phyloP scores from a whole-genome alignment of 768 basidiomycete species.

The Leccinum boreale region DNA sequence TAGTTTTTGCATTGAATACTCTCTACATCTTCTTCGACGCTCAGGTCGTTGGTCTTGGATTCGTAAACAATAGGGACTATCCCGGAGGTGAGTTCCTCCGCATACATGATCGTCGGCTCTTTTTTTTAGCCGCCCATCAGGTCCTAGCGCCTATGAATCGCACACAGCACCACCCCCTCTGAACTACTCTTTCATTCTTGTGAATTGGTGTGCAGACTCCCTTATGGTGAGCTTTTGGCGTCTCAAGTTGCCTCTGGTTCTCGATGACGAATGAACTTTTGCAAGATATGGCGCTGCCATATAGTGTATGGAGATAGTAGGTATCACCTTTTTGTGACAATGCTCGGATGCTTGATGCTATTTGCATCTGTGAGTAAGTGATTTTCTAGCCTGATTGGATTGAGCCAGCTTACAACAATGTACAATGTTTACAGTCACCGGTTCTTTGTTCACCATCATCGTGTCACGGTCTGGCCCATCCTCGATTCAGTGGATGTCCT shows the following conservation, averaged over 20 bases:
- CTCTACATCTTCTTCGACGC: conserved; percentile 23
- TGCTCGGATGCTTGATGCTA: conserved; percentile 19
- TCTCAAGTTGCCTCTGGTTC: not conserved
- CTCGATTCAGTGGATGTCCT: conserved; percentile 28
- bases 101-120: not conserved
- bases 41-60: conserved; percentile 23
- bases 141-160: conserved; percentile 26
- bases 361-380: conserved; percentile 24
- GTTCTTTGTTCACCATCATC: conserved; percentile 28
- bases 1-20: conserved; percentile 29
- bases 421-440: conserved; percentile 19
- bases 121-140: conserved; percentile 2
- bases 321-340: conserved; percentile 13
- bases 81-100: conserved; percentile 24
- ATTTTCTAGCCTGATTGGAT: not conserved
- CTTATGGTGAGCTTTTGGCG: conserved; percentile 24
- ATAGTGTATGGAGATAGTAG: conserved; percentile 30
- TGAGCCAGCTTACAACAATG: not conserved
- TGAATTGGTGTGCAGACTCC: conserved; percentile 29
- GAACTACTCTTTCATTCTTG: conserved; percentile 25
- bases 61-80: conserved; percentile 31
- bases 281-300: conserved; percentile 31
- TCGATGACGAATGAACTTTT: not conserved
- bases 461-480: conserved; percentile 22
- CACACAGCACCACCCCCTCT: conserved; percentile 23